Evolutionary conservation across 805 yeast genomes (phyloP), one percentile per base, ranked within the genome.

Genomic region (Diddensiella transvaalensis): DNA sequence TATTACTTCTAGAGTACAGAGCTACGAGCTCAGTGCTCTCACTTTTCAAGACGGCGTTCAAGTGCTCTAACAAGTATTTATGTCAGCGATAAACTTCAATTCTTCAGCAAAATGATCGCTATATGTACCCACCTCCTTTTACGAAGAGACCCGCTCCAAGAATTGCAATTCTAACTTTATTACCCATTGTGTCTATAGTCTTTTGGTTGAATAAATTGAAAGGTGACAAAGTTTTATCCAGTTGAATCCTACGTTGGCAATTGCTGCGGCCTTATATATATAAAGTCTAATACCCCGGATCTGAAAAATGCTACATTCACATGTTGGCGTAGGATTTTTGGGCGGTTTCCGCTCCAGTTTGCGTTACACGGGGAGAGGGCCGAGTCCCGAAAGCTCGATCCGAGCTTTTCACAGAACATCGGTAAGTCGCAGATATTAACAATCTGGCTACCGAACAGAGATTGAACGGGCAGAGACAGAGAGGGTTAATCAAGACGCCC

Each of bases 71-170:
- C n/a, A n/a, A n/a, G n/a, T 3, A 3, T 18, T 22, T 15, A 24
- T 10, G 13, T 29, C 32, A 29, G 32, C 13, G 13, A 29, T 13
- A 10, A 8, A 36, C 10, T 36, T 36, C 40, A 10, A n/a, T 17
- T 8, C 10, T 11, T 17, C n/a, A 17, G 15, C 17, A 15, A 10
- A 15, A 36, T 36, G 10, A 22, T 29, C 6, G 19, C 18, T n/a
- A 35, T 15, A 11, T 4, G 22, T 22, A 22, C 49, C 6, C 23
- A 47, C 47, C 47, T 38, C 48, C 54, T 38, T 47, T 22, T 17
- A 47, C 50, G 37, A 50, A 47, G 21, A 50, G 33, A 21, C 54
- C 54, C n/a, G 54, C 51, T 22, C 54, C 54, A 3, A 50, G 47
- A 30, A 50, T 50, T 6, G 54, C 54, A 39, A 50, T 22, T 42